phyloP scores from a whole-genome alignment of 345 rosid species.

The Citrus maxima region DNA sequence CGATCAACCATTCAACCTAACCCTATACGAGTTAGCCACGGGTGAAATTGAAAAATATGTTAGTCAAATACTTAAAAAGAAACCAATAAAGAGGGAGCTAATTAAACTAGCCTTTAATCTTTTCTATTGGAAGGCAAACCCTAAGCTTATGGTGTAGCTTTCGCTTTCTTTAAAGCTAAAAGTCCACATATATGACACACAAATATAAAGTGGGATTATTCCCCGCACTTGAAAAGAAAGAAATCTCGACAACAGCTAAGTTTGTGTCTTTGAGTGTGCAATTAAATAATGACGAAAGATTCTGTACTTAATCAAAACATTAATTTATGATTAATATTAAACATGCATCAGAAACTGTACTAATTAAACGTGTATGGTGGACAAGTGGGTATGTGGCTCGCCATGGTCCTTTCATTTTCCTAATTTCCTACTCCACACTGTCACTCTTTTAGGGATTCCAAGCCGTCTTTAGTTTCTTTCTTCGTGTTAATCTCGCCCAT shows the following conservation, averaged over 20 bases:
- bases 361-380: conserved; percentile 29
- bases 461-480: conserved; percentile 29
- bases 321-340: conserved; percentile 31
- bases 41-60: neutral
- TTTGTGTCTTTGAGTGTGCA: conserved; percentile 15
- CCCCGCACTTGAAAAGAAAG: conserved; percentile 24
- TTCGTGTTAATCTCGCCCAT: conserved; percentile 9
- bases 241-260: conserved; percentile 45
- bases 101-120: neutral
- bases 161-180: conserved; percentile 33
- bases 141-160: neutral
- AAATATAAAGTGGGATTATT: conserved; percentile 28
- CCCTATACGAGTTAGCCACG: neutral
- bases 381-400: conserved; percentile 29
- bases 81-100: neutral
- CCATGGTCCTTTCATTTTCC: conserved; percentile 10
- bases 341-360: neutral
- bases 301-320: conserved; percentile 31
- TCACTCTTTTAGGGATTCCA: conserved; percentile 27
- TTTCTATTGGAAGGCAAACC: conserved; percentile 31
- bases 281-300: conserved; percentile 34
- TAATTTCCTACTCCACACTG: neutral
- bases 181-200: conserved; percentile 13
- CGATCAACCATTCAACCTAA: neutral
- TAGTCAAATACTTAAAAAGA: conserved; percentile 29